These are phyloP conservation scores for Pleurotus tuber-regium DNA, from an alignment of 768 basidiomycete genomes.

Conservation along the genomic window DNA sequence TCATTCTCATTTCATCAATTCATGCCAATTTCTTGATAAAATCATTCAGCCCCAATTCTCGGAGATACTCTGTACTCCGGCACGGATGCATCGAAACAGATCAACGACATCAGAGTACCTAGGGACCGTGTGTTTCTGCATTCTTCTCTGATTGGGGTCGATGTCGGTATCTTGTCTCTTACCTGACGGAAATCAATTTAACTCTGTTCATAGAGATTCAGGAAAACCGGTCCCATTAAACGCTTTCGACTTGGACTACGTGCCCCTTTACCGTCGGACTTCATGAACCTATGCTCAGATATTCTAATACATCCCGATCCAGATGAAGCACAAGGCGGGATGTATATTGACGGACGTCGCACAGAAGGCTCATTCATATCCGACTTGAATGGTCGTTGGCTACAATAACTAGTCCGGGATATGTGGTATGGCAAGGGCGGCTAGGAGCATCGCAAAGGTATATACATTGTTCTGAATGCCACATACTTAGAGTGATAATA, in stretches of 20 bases:
- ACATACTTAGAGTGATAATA: not conserved
- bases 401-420: constrained; percentile 7
- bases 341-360: constrained; percentile 43
- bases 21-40: too few relatives aligned
- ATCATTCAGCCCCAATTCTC: constrained; percentile 57
- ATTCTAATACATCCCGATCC: constrained; percentile 39
- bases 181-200: not conserved
- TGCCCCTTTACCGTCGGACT: constrained; percentile 59
- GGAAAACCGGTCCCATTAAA: constrained; percentile 38
- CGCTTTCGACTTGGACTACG: constrained; percentile 51
- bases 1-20: too few relatives aligned
- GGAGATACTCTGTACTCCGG: constrained; percentile 56
- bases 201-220: constrained; percentile 42
- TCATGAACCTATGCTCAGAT: constrained; percentile 47
- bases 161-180: constrained; percentile 46
- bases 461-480: too few relatives aligned
- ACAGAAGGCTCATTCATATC: constrained; percentile 30
- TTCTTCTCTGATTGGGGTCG: constrained; percentile 33
- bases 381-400: constrained; percentile 36
- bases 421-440: too few relatives aligned
- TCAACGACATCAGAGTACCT: constrained; percentile 31
- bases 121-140: constrained; percentile 59
- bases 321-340: constrained; percentile 38
- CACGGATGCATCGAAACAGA: constrained; percentile 24
- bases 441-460: too few relatives aligned